Evolutionary conservation across 208 protist species (phyloP).

Genomic region (Crithidia acanthocephali): DNA sequence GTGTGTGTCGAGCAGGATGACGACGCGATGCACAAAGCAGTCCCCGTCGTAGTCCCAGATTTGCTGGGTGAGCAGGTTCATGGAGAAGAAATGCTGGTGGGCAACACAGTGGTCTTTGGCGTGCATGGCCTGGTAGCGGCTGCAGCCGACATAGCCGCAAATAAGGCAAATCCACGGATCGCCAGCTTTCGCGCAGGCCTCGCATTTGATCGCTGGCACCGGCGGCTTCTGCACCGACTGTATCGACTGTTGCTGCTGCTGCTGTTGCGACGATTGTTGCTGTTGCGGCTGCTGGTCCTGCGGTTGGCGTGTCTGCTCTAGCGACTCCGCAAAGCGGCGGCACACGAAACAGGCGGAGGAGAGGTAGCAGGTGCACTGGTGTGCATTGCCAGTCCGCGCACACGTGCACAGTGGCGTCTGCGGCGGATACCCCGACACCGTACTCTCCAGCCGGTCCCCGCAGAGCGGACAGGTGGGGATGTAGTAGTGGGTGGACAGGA

Average conservation of each 20-base stretch:
- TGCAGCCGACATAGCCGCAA: slow-evolving; percentile 94
- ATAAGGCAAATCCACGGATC: slow-evolving; percentile 92
- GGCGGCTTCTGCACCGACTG: neutral
- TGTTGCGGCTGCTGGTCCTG: slow-evolving; percentile 6
- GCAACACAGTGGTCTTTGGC: slow-evolving; percentile 79
- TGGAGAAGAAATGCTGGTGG: slow-evolving; percentile 81
- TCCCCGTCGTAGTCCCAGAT: slow-evolving; percentile 94
- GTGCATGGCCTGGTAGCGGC: slow-evolving; percentile 92
- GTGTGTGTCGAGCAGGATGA: slow-evolving; percentile 65
- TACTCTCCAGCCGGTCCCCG: slow-evolving; percentile 74
- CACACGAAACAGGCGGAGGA: slow-evolving; percentile 69
- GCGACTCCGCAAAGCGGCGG: slow-evolving; percentile 37
- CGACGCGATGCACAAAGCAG: slow-evolving; percentile 85
- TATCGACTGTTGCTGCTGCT: slow-evolving; percentile 8
- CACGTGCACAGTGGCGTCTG: slow-evolving; percentile 56
- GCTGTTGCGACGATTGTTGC: slow-evolving; percentile 7
- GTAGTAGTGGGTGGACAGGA: slow-evolving; percentile 60
- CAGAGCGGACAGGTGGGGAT: slow-evolving; percentile 84
- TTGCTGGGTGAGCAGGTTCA: slow-evolving; percentile 91
- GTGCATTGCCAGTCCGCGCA: slow-evolving; percentile 19
- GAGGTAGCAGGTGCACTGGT: slow-evolving; percentile 53
- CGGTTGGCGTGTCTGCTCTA: slow-evolving; percentile 24
- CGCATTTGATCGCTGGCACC: slow-evolving; percentile 45
- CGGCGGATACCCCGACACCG: slow-evolving; percentile 56
- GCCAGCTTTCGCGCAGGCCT: slow-evolving; percentile 62